Base-by-base conservation (phyloP, 352 stramenopile species). In the Globisporangium irregulare region DNA sequence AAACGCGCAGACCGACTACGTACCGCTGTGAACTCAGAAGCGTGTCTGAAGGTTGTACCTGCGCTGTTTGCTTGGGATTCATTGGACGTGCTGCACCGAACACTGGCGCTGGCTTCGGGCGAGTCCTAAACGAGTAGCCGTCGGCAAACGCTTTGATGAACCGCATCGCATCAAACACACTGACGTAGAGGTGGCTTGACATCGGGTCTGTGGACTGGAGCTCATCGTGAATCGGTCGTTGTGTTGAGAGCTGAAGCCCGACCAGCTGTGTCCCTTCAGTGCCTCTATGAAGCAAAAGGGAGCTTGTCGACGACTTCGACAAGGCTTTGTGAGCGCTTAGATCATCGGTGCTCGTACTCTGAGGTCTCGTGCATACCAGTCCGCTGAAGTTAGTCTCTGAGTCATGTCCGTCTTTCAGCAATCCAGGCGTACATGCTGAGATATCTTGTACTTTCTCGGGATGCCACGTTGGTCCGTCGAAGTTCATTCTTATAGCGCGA, bases 1-100 rank as follows among this genome's bases (percentile, higher is more conserved):
- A 41, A 6, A 25, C 55, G 55, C 55, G 55, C 27, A 60, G 55
- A 10, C 55, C 55, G 3, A 60, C 55, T 18, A 60, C 55, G 27
- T 60, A 60, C 8, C 55, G 55, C 27, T 60, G 55, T 18, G 27
- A 43, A 29, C 18, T 15, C 8, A 60, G 27, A 12, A 60, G 55
- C 18, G 18, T 14, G 18, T 20, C 14, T 32, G 55, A 1, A 22
- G 43, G 18, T 51, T 12, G 18, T 1, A 15, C 2, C 22, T 51
- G 43, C 2, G 43, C 27, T 12, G 55, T 7, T 22, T 43, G 27
- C 55, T 60, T 38, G 20, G 55, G 27, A 24, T 24, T n/a, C 9
- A 43, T 25, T 7, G 50, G 22, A 6, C 50, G 43, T 14, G 43
- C 43, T 22, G 18, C 50, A 4, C 50, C 50, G 29, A 29, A 25